Evolutionary conservation across 371 early-diverging fungal species (phyloP).

Genomic region (Mortierella sp.): DNA sequence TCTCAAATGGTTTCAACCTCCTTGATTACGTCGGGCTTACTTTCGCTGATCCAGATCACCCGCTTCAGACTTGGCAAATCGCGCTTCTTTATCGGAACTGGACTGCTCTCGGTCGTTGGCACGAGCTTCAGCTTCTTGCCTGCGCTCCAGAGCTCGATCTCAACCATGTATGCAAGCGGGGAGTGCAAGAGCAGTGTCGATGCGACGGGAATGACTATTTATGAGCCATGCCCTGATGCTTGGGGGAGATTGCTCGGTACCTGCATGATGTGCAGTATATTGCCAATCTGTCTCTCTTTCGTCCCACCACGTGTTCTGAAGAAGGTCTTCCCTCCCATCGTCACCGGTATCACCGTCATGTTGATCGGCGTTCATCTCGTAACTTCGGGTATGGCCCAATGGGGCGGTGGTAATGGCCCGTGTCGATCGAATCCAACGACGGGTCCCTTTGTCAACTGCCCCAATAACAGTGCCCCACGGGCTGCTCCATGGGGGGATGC

Average conservation of each 20-base stretch:
- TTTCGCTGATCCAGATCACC: slow-evolving; percentile 68
- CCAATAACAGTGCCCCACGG: slow-evolving; percentile 64
- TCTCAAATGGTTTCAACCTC: slow-evolving; percentile 68
- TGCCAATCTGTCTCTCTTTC: slow-evolving; percentile 67
- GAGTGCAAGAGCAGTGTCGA: slow-evolving; percentile 23
- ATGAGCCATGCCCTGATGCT: slow-evolving; percentile 65
- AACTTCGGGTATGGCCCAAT: slow-evolving; percentile 63
- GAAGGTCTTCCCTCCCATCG: slow-evolving; percentile 70
- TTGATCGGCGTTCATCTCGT: slow-evolving; percentile 69
- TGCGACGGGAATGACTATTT: slow-evolving; percentile 58
- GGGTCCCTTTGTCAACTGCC: slow-evolving; percentile 68
- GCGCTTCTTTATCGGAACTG: slow-evolving; percentile 65
- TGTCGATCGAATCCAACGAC: slow-evolving; percentile 58
- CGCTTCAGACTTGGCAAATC: slow-evolving; percentile 61
- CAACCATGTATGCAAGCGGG: slow-evolving; percentile 52
- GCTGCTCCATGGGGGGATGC: slow-evolving; percentile 73
- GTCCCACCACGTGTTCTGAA: slow-evolving; percentile 66
- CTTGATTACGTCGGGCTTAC: slow-evolving; percentile 66
- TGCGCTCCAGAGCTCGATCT: slow-evolving; percentile 50
- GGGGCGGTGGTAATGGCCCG: slow-evolving; percentile 69
- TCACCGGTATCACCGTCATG: slow-evolving; percentile 68
- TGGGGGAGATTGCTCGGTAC: slow-evolving; percentile 74
- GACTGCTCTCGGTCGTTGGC: slow-evolving; percentile 66
- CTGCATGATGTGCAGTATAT: slow-evolving; percentile 64
- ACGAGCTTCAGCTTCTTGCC: slow-evolving; percentile 68